Conservation (phyloP, 176 grass and related monocot species). For the Tillandsia fasciculata region DNA sequence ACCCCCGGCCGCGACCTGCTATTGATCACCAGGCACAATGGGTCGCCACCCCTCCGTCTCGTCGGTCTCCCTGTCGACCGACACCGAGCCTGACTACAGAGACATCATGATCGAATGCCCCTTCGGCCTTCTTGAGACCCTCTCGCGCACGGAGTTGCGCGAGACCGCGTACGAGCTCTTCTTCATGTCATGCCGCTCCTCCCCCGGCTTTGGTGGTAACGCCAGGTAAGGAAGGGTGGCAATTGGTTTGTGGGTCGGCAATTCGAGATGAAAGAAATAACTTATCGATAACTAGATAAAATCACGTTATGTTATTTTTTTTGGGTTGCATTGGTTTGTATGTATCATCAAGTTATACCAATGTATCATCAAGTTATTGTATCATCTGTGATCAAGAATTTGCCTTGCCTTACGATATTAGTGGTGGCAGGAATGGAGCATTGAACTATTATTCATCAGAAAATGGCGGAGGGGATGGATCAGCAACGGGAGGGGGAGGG, state of each 20-base stretch:
- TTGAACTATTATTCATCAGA: constrained; percentile 22
- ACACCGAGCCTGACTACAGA: background rate
- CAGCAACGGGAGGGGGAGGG: constrained; percentile 23
- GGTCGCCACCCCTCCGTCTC: background rate
- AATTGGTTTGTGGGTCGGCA: too few relatives aligned
- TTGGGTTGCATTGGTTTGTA: too few relatives aligned
- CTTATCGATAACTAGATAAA: too few relatives aligned
- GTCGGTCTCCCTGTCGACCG: background rate
- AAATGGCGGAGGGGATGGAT: constrained; percentile 23
- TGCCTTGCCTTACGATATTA: too few relatives aligned
- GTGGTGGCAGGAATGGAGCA: constrained; percentile 8
- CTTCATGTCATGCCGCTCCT: constrained; percentile 82
- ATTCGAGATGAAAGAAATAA: too few relatives aligned
- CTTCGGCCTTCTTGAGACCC: constrained; percentile 44
- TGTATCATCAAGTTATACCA: too few relatives aligned
- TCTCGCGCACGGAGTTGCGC: constrained; percentile 43
- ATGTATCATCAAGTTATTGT: too few relatives aligned
- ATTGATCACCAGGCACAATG: background rate
- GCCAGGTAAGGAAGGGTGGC: too few relatives aligned
- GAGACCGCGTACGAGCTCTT: constrained; percentile 88
- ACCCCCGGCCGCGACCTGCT: background rate
- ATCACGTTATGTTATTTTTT: too few relatives aligned
- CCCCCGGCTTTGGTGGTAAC: constrained; percentile 19
- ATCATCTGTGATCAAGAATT: too few relatives aligned
- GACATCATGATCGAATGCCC: constrained; percentile 18